Evolutionary conservation across 345 rosid species (phyloP).

Genomic region (Eutrema heterophyllum): DNA sequence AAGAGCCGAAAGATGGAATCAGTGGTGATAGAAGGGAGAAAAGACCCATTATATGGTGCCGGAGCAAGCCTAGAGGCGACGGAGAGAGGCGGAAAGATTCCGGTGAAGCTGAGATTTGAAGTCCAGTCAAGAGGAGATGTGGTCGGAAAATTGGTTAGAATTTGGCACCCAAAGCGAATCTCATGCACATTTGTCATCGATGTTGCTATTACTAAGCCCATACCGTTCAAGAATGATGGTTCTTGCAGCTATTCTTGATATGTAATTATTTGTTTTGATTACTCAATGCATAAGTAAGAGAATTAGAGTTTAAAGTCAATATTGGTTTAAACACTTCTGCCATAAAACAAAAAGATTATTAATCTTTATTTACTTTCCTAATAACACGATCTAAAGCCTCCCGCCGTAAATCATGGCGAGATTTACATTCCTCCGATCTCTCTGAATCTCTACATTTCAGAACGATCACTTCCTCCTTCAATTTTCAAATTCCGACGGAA

Average conservation of each 20-base stretch:
- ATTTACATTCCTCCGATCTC: not conserved
- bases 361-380: constrained; percentile 13
- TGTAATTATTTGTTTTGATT: too few species aligned
- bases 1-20: constrained; percentile 57
- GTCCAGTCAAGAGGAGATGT: constrained; percentile 61
- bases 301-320: not conserved
- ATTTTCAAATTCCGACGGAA: constrained; percentile 8
- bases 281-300: too few species aligned
- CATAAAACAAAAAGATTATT: not conserved
- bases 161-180: constrained; percentile 50
- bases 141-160: constrained; percentile 73
- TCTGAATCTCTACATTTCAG: not conserved
- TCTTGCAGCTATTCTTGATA: constrained; percentile 34
- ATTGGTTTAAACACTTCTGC: too few species aligned
- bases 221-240: constrained; percentile 47
- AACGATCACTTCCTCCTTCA: not conserved
- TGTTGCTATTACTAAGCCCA: constrained; percentile 46
- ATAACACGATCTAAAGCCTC: not conserved
- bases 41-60: constrained; percentile 71
- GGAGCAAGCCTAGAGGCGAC: constrained; percentile 51
- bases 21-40: constrained; percentile 57
- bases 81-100: constrained; percentile 42
- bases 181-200: constrained; percentile 60
- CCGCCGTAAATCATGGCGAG: constrained; percentile 19
- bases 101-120: constrained; percentile 50